Evolutionary conservation across 2,329 filamentous ascomycete genomes (phyloP).

Genomic region (Aureobasidium namibiae): DNA sequence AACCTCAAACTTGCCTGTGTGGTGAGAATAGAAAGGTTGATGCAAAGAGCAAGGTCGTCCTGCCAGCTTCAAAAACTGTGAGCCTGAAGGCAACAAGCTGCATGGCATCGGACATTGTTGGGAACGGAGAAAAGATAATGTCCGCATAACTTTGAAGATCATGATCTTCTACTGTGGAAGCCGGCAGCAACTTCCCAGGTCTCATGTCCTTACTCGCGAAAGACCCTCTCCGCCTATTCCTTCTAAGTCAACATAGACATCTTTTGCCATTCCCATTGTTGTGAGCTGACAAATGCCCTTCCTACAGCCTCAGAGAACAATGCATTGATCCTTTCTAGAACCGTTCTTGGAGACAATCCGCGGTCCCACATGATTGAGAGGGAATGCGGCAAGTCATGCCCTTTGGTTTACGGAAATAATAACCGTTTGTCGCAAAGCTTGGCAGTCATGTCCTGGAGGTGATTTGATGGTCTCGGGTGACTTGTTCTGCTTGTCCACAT

Average conservation of each 20-base stretch:
- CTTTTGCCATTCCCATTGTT: background rate
- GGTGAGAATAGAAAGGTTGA: background rate
- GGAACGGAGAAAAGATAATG: background rate
- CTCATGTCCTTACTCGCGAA: background rate
- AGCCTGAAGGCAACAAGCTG: background rate
- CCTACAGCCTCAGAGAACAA: background rate
- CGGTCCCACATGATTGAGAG: background rate
- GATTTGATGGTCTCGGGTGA: background rate
- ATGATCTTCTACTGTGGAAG: background rate
- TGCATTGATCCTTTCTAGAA: background rate
- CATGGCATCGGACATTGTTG: background rate
- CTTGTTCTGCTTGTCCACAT: background rate
- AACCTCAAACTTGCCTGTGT: background rate
- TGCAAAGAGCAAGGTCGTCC: background rate
- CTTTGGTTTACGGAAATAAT: background rate
- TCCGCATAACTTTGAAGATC: background rate
- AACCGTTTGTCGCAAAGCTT: slow-evolving; percentile 3
- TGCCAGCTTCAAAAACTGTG: background rate
- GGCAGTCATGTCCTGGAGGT: background rate
- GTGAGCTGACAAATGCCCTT: background rate
- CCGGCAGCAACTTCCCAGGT: background rate
- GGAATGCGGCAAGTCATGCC: background rate
- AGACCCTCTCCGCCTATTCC: background rate
- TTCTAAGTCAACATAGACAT: background rate
- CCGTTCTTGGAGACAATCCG: background rate